Base-by-base conservation (phyloP, 805 yeast genomes). In the Komagataella phaffii region DNA sequence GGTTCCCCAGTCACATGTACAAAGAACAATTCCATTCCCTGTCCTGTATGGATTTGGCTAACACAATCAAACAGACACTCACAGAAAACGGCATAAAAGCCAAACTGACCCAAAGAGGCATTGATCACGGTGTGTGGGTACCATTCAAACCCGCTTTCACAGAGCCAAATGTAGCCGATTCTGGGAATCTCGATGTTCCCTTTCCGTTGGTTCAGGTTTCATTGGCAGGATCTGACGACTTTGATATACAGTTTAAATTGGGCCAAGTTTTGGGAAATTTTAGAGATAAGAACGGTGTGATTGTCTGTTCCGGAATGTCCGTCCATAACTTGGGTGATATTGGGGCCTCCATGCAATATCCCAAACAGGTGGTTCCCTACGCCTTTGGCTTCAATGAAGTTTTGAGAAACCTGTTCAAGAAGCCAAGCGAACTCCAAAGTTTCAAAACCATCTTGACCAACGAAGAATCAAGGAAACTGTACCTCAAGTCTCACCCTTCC, bases 51-150 rank as follows among this genome's bases (percentile, higher is more conserved):
- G 58, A 58, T 7, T 52, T 83, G 3, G 77, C 86, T 0, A 51
- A 69, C 17, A 65, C 71, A 50, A 66, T 85, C 19, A 66, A 69
- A 24, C 58, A 67, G 2, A 62, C 71, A 2, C 65, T 85, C 18
- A 56, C 58, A 10, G 57, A 60, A 6, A 55, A 63, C 19, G 84
- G 82, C 0, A 68, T 82, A 49, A 57, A 66, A 2, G 64, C 80
- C 0, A 64, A 65, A 24, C 53, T 77, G 7, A 69, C 75, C 0
- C 61, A 66, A n/a, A 68, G 93, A 52, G 93, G 93, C 7, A 64
- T 87, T 19, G 95, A 86, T 61, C 95, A 86, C 65, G 95, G 95
- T 6, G 82, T 73, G 6, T 86, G 91, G 88, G 89, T 83, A 5
- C 91, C 91, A 1, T 71, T 82, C 53, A 80, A 83, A 59, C 85